Base-by-base conservation (phyloP, 2,329 filamentous ascomycete genomes). In the Sporothrix euskadiensis region DNA sequence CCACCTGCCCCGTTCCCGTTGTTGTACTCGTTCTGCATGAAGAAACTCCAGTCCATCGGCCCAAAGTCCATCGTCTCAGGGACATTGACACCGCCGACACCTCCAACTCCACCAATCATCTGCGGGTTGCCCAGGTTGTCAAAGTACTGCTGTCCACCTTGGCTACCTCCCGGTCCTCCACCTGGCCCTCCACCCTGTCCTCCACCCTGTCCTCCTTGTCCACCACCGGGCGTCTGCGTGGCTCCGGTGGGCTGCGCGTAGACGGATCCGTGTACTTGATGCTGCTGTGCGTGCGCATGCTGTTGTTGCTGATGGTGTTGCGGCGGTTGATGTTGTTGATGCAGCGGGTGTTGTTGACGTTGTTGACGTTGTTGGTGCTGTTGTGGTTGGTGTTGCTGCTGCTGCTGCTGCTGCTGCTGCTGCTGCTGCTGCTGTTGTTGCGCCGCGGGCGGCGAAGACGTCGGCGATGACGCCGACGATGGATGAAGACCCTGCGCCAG, bases 1-100 rank as follows among this genome's bases (percentile, higher is more conserved):
- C 59, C 61, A 1, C 59, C 61, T 16, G 63, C 35, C 19, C 76
- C 75, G 44, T 26, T 52, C 49, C 26, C 69, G 7, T 44, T 47
- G 47, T 52, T 57, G 73, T 84, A 84, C 71, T 75, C 73, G 80
- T 73, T 73, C 52, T 85, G 83, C 77, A 86, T 81, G 69, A 86
- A 79, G 52, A 83, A 84, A 39, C 82, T 83, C 85, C 85, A 87
- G 76, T 87, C 84, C 84, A 87, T 84, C 41, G 83, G 76, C 0
- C 76, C 77, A 63, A 80, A 77, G 57, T 80, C 81, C 63, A 80
- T 73, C 49, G 73, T 71, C 6, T 74, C 76, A 32, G 74, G 76
- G 4, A 75, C 73, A 19, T 52, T 68, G 65, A 75, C 73, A 19
- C 49, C 52, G 52, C 52, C 19, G 52, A 54, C 52, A 56, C 12